Evolutionary conservation across 148 eudicot species (phyloP).

Genomic region (Bassia scoparia): DNA sequence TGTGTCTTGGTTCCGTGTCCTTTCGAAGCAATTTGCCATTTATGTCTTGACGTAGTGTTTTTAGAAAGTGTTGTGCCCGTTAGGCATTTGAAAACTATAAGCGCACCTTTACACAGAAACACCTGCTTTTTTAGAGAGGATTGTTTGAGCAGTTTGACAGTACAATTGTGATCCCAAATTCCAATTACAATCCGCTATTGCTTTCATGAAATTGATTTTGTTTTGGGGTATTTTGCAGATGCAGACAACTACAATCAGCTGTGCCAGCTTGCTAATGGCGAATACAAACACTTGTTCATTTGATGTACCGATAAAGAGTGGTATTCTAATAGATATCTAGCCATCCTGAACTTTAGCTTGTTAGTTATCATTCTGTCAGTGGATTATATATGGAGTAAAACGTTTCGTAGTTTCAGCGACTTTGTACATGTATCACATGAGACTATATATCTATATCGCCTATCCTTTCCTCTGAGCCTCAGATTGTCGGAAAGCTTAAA

Average conservation of each 20-base stretch:
- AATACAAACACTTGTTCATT: constrained; percentile 80
- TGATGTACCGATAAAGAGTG: constrained; percentile 12
- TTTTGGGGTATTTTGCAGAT: constrained; percentile 45
- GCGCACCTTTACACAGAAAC: too few species aligned
- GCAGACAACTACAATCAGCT: constrained; percentile 55
- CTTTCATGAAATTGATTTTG: neutral
- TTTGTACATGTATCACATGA: neutral
- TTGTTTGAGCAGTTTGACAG: too few species aligned
- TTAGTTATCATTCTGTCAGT: neutral
- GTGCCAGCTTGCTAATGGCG: constrained; percentile 79
- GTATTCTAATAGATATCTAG: neutral
- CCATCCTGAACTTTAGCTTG: neutral
- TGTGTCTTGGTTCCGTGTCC: too few species aligned
- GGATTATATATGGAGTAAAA: neutral
- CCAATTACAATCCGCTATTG: too few species aligned
- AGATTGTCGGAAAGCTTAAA: too few species aligned
- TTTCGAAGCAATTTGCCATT: neutral
- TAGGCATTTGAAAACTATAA: too few species aligned
- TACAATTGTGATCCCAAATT: neutral
- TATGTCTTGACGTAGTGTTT: neutral
- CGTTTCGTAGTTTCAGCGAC: neutral
- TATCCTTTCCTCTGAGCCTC: neutral
- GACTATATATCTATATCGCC: too few species aligned
- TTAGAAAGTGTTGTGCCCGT: neutral
- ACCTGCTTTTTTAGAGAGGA: too few species aligned